These are phyloP conservation scores for Cryptosporidium ryanae DNA, from an alignment of 169 alveolate genomes.

Conservation along the genomic window DNA sequence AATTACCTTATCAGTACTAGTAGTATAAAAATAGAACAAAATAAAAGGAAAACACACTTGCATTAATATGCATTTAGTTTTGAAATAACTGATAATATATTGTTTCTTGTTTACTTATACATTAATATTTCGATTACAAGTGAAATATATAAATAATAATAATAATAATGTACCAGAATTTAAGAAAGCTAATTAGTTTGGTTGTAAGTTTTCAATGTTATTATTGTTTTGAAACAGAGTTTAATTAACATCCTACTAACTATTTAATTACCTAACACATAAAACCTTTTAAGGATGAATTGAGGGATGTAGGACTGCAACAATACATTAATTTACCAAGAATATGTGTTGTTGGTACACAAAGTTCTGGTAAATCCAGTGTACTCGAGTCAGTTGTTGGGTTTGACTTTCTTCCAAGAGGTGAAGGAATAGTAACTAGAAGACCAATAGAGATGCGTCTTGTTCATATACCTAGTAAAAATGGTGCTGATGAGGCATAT, in stretches of 20 bases:
- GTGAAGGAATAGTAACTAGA: conserved; percentile 98
- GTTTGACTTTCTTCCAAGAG: conserved; percentile 96
- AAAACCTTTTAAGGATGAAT: conserved; percentile 82
- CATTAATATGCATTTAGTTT: neutral
- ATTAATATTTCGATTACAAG: neutral
- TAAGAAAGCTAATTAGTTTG: conserved; percentile 59
- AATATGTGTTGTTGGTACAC: conserved; percentile 89
- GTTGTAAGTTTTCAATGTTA: conserved; percentile 55
- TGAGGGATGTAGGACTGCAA: conserved; percentile 92
- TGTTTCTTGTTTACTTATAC: neutral
- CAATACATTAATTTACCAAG: conserved; percentile 91
- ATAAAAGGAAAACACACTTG: neutral
- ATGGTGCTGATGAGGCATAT: conserved; percentile 79
- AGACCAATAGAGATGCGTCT: conserved; percentile 97
- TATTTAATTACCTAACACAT: neutral
- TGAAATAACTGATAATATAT: neutral
- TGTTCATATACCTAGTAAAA: conserved; percentile 87
- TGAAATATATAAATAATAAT: neutral
- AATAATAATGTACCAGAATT: conserved; percentile 44
- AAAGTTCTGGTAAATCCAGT: conserved; percentile 90
- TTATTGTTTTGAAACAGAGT: neutral
- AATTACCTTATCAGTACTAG: too few relatives aligned
- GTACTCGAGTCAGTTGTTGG: conserved; percentile 98
- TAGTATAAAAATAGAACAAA: too few relatives aligned
- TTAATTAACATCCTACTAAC: neutral